Evolutionary conservation across 805 yeast species (phyloP), one percentile per base, ranked within the genome.

Genomic region (Candida arabinofermentans): DNA sequence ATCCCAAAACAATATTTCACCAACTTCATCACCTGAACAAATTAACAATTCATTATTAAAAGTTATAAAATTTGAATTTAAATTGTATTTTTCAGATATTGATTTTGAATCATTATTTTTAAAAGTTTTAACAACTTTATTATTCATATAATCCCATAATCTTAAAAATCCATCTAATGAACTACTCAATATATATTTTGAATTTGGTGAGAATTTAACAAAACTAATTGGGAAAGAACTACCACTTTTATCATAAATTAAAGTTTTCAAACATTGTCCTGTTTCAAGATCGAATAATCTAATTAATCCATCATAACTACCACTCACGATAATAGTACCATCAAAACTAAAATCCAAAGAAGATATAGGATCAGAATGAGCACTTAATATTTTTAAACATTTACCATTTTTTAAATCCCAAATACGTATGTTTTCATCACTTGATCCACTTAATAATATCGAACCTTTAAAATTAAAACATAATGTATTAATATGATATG

Each of bases 351-450:
- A 65, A 53, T 87, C 82, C 1, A 90, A 68, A 0, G 86, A 73
- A 18, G 86, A 79, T 2, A 93, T 85, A 0, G 97, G 95, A 51
- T 88, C 97, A 0, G 95, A 79, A 63, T 91, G 99, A 0, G 98
- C 97, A 30, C 95, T 84, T 37, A 91, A 66, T 0, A 95, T 86
- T 55, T 84, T 81, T 52, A 88, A 65, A 42, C 86, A 75, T 30
- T 72, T 72, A 1, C 95, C 95, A 16, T 77, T 68, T 24, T 70
- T 67, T 2, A 83, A 75, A 61, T 91, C 96, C 99, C 99, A 91
- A 2, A 91, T 73, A 39, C 90, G 75, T 13, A 93, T 81, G 39
- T 91, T 87, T 58, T 91, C 98, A 62, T 91, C 99, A 38, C 93
- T 78, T 1, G 95, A 79, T 0, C 96, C 95, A 33, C 90, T 77